Base-by-base conservation (phyloP, 345 rosid species). In the Populus nigra region DNA sequence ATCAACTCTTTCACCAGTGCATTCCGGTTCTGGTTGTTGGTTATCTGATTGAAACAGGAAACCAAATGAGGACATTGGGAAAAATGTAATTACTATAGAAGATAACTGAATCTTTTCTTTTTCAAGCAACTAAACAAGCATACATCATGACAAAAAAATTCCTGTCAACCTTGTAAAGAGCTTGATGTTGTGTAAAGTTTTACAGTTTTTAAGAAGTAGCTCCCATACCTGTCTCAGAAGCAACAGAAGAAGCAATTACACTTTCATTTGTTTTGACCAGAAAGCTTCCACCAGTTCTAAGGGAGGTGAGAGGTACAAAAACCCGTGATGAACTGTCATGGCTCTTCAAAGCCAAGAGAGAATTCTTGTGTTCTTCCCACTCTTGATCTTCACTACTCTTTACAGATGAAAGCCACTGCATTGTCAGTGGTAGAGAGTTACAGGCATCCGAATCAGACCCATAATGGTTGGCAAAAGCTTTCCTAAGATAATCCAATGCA, bases 241-340 rank as follows among this genome's bases (percentile, higher is more conserved):
- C 80, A 75, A 76, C 79, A 65, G 88, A 78, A 72, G 83, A 62
- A 2, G 73, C 63, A 35, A 18, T 29, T 67, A 29, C 39, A 69
- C 74, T 83, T 74, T 74, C 84, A 78, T 76, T 73, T 55, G 72
- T 65, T 81, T 72, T 79, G 33, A 78, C 80, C 74, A 35, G 66
- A 55, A 89, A 87, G 84, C 85, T 87, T 79, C 98, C 96, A 62
- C 99, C 99, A 2, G 96, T 90, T 87, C 85, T 90, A 9, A 95
- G 91, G 22, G 85, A 79, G 62, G 91, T 77, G 13, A 91, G 80
- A 79, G 94, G 88, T 20, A 83, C 84, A 17, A 35, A 76, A 62
- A 78, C 88, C 62, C 23, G 79, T 69, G 91, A 88, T n/a, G 90
- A 79, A 83, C 84, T 81, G 65, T 75, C 89, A 65, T 72, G 85